Base-by-base conservation (phyloP, 164 flowering plant species). In the Paratinospora sagittata region DNA sequence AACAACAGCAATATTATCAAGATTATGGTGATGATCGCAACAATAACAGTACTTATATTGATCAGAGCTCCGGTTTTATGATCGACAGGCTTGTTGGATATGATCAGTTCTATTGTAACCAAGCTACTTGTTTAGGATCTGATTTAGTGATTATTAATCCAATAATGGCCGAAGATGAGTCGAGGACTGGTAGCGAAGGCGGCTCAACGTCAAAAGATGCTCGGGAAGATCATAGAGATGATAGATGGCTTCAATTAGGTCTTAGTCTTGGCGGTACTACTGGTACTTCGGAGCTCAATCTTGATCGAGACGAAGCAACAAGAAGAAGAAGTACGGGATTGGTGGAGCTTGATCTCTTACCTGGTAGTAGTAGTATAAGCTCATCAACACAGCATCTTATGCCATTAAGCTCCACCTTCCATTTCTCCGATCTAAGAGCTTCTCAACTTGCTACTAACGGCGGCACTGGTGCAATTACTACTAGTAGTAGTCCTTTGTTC, bases 181-280 rank as follows among this genome's bases (percentile, higher is more conserved):
- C 90, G 12, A 82, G 84, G 73, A 82, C 87, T 58, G 79, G 75
- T 72, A 85, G 86, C 66, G 85, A 79, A 30, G 83, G 80, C 0
- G 85, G 72, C 6, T 84, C 89, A 2, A 82, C 79, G 69, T 80
- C 86, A 0, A 84, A 82, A 30, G 82, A 79, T 26, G 62, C 27
- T 23, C 65, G 74, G 19, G 81, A 63, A 6, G 81, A 77, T 7
- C 70, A 66, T 11, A 70, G 67, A 6, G 83, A 87, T 6, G 83
- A 79, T 17, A 81, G 81, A n/a, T 93, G 98, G 98, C 86, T 93
- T 13, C 95, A 85, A 77, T 78, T 93, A 68, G 85, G 95, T 34
- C 79, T 93, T 30, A 94, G 94, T 30, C 78, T 92, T 34, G 96
- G 95, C 0, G 73, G 78, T 24, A 30, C 10, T 16, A 39, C 63